Evolutionary conservation across 805 yeast species (phyloP).

Genomic region (Danielia oregonensis): DNA sequence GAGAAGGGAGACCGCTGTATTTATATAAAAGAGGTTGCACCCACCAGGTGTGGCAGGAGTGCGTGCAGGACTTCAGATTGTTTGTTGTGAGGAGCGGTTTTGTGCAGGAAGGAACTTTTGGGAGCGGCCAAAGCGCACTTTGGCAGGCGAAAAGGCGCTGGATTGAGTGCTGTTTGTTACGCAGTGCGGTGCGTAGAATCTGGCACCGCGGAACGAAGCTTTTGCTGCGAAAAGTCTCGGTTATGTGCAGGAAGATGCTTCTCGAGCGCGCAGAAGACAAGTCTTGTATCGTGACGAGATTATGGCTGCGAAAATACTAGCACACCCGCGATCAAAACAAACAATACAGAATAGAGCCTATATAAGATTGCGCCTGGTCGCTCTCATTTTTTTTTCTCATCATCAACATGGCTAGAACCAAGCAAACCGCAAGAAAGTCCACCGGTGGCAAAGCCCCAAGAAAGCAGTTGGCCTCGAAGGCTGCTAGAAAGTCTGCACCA

Average conservation of each 20-base stretch:
- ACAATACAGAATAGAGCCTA: too few species aligned
- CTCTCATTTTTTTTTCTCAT: slow-evolving; percentile 3
- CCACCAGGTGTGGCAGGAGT: neutral
- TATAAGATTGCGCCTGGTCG: neutral
- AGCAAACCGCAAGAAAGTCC: slow-evolving; percentile 92
- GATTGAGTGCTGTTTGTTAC: too few species aligned
- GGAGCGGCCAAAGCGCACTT: neutral
- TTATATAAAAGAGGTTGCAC: slow-evolving; percentile 3
- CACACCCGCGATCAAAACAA: neutral
- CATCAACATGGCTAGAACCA: slow-evolving; percentile 78
- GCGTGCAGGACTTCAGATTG: neutral
- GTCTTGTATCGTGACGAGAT: neutral
- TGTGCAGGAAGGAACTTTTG: neutral
- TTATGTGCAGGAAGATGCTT: too few species aligned
- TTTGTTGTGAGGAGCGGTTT: neutral
- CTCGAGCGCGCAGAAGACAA: too few species aligned
- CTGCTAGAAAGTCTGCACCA: slow-evolving; percentile 93
- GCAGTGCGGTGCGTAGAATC: too few species aligned
- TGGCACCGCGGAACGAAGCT: too few species aligned
- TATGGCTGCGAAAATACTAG: neutral
- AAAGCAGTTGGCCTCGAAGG: slow-evolving; percentile 88
- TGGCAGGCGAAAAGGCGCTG: too few species aligned
- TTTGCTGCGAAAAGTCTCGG: too few species aligned
- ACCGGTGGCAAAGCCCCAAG: slow-evolving; percentile 97
- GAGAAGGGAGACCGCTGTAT: slow-evolving; percentile 7